phyloP scores from a whole-genome alignment of 257 asterid genomes.

The Cordia subcordata region DNA sequence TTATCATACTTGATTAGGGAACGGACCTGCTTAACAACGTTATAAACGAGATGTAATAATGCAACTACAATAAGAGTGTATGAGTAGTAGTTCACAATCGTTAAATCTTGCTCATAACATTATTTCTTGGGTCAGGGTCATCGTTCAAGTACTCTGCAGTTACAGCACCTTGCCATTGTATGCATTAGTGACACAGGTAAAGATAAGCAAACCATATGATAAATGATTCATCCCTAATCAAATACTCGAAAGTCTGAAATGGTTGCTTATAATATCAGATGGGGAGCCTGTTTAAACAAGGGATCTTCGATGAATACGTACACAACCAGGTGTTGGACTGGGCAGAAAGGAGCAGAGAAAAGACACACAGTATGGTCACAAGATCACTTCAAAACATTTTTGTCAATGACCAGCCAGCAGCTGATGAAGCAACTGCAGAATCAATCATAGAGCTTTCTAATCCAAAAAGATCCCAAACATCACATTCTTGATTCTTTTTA shows the following conservation, averaged over 20 bases:
- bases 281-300: slow-evolving; percentile 68
- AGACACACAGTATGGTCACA: slow-evolving; percentile 14
- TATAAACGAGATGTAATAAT: no score
- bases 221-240: neutral
- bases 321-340: slow-evolving; percentile 17
- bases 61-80: no score
- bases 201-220: slow-evolving; percentile 1
- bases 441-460: slow-evolving; percentile 40
- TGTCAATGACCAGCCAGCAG: slow-evolving; percentile 1
- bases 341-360: slow-evolving; percentile 22
- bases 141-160: slow-evolving; percentile 54
- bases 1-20: no score
- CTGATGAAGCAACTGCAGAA: slow-evolving; percentile 28
- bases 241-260: neutral
- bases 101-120: no score
- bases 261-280: slow-evolving; percentile 39
- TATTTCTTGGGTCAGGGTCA: slow-evolving; percentile 24
- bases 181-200: slow-evolving; percentile 59
- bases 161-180: slow-evolving; percentile 58
- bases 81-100: no score
- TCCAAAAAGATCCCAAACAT: slow-evolving; percentile 12
- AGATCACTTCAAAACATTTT: slow-evolving; percentile 12
- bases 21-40: no score
- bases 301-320: slow-evolving; percentile 34
- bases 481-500: slow-evolving; percentile 9